A percentile compares a stretch with the other conserved stretches of the same genome.
Evolutionary conservation across 2,329 filamentous ascomycete species (phyloP).

Genomic region (Didymella arachidicola): DNA sequence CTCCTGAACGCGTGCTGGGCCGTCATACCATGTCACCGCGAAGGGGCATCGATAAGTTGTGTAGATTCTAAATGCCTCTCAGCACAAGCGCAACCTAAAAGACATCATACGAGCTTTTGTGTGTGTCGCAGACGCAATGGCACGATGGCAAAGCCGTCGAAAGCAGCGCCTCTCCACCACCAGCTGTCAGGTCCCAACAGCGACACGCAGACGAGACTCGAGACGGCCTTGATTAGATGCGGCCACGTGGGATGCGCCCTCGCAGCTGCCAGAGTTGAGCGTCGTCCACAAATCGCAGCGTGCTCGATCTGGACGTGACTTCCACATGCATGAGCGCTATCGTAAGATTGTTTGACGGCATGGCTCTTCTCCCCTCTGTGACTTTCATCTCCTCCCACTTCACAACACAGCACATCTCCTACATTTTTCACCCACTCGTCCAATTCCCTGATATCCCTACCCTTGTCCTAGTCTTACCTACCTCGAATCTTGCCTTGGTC

Average conservation of each 20-base stretch:
- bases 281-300: not conserved
- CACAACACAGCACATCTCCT: slow-evolving; percentile 10
- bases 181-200: not conserved
- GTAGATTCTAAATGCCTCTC: not conserved
- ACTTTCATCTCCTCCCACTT: not conserved
- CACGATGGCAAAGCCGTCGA: not conserved
- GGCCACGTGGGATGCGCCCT: not conserved
- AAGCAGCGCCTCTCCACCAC: not conserved
- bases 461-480: slow-evolving; percentile 23
- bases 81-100: not conserved
- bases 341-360: not conserved
- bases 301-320: slow-evolving; percentile 3
- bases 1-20: slow-evolving; percentile 4
- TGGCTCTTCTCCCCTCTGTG: slow-evolving; percentile 4
- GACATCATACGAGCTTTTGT: slow-evolving; percentile 8
- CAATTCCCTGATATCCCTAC: slow-evolving; percentile 9
- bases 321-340: not conserved
- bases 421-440: not conserved
- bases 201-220: not conserved
- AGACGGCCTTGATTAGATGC: not conserved
- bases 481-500: slow-evolving; percentile 10
- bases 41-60: not conserved
- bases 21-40: not conserved
- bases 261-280: not conserved
- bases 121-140: not conserved